Base-by-base conservation (phyloP, 1,284 basidiomycete species). In the Mycosarcoma mackinlayi region DNA sequence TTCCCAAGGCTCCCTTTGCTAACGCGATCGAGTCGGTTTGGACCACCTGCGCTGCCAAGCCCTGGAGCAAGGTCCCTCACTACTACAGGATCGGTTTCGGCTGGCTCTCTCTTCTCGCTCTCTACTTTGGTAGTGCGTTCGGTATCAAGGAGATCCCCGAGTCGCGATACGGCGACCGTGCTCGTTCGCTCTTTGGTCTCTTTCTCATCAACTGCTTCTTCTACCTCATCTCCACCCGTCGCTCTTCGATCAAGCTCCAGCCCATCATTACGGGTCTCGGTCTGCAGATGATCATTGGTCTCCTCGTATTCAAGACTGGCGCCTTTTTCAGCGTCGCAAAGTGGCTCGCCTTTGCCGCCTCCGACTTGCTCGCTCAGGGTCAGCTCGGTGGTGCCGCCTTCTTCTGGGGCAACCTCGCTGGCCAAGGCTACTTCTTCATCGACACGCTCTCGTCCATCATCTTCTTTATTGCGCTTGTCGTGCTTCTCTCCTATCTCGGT, bases 401-500 rank as follows among this genome's bases (percentile, higher is more conserved):
- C 71, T 79, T 77, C 75, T 79, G 76, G 73, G 54, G 62, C 28
- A 13, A 58, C 28, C 62, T 63, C 27, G 66, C 65, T 13, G 58
- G 57, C 33, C 57, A 68, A 41, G 49, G 57, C 65, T 75, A 69
- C 71, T 79, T 79, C 63, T 79, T 79, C 73, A 62, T 77, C 73
- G 72, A 75, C 64, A 70, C 62, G 35, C 84, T 91, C 42, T 82
- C 85, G 6, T 89, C 89, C 18, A 91, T 91, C 83, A 71, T 86
- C 56, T 76, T 87, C 40, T 92, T 92, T 82, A 86, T 86, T 10
- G 68, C 76, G 24, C 84, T 91, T 37, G 89, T 86, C 75, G 49
- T 86, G 14, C 79, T 87, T 18, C 91, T 91, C 80, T 79, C 89
- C 21, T 86, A 85, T 70, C 52, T 73, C 30, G 76, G 77, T 51